A percentile compares a stretch with the other conserved stretches of the same genome.
Evolutionary conservation across 1,139 yeast species (phyloP).

Genomic region (Kurtzmaniella natalensis): DNA sequence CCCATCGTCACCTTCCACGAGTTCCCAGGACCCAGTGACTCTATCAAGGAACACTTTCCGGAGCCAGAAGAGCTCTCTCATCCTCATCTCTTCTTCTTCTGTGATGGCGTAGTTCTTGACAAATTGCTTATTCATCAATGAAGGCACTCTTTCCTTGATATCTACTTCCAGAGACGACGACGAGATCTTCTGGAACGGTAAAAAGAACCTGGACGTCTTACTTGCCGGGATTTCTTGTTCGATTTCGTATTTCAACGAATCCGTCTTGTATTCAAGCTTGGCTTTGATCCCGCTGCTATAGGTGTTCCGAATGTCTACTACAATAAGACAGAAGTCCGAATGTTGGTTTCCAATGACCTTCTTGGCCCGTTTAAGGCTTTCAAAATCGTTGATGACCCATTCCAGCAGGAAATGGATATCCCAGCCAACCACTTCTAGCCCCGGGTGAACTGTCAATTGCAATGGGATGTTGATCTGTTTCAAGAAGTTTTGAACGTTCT

Average conservation of each 20-base stretch:
- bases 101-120: conserved; percentile 57
- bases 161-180: conserved; percentile 32
- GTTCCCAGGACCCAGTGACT: conserved; percentile 63
- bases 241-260: conserved; percentile 16
- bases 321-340: conserved; percentile 55
- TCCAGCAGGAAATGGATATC: conserved; percentile 56
- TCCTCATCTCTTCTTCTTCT: conserved; percentile 47
- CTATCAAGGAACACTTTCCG: conserved; percentile 57
- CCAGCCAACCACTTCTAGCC: conserved; percentile 70
- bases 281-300: conserved; percentile 49
- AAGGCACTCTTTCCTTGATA: conserved; percentile 60
- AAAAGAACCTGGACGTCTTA: conserved; percentile 55
- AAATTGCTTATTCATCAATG: conserved; percentile 68
- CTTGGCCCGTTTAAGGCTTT: not conserved
- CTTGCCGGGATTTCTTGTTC: conserved; percentile 38
- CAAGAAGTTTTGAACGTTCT: conserved; percentile 26
- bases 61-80: conserved; percentile 76
- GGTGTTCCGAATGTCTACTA: conserved; percentile 66
- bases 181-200: conserved; percentile 62
- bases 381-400: conserved; percentile 18
- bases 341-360: conserved; percentile 15
- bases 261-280: conserved; percentile 4
- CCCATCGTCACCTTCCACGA: conserved; percentile 16
- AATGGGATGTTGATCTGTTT: conserved; percentile 63
- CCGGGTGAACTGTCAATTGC: conserved; percentile 62